Evolutionary conservation across 2,329 filamentous ascomycete genomes (phyloP), one percentile per base, ranked within the genome.

Genomic region (Fusarium mundagurra): DNA sequence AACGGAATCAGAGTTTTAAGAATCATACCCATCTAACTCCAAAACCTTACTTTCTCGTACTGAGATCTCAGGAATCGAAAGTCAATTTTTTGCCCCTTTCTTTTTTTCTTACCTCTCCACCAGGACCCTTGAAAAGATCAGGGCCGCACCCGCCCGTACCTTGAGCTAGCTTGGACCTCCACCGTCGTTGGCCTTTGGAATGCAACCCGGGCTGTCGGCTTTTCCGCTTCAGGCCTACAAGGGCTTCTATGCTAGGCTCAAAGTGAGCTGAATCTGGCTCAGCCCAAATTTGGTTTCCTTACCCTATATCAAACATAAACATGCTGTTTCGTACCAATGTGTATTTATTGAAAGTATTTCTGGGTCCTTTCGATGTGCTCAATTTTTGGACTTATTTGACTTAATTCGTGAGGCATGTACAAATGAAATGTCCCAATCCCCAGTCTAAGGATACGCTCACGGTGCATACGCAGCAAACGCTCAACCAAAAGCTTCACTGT

Each of bases 131-230:
- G 51, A 58, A 70, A 61, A 53, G 16, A 29, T 43, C 65, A 45
- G 55, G 55, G 31, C 60, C 67, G 54, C 34, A 71, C 50, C 59
- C 64, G 54, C 43, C 48, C 48, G 63, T 67, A 48, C 68, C 62
- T 72, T 63, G 44, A 73, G 67, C 67, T 74, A 74, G 57, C 59
- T 62, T 27, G 50, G 65, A 60, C 50, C 55, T 69, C 69, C 59
- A 57, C 61, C 45, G 39, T 41, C 38, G 58, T 45, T 50, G 45
- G 22, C 24, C n/a, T 58, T 43, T 59, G 71, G 48, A 71, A 72
- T 63, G 67, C 47, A 51, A 74, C 67, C 31, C 38, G 67, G 39
- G 9, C n/a, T 53, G n/a, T 27, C 33, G 33, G 50, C 33, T 51
- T 66, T 70, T 57, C 67, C 66, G 34, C 57, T 65, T 31, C 38